Evolutionary conservation across 2,329 filamentous ascomycete species (phyloP), one percentile per base, ranked within the genome.

Genomic region (Fusarium phyllophilum): DNA sequence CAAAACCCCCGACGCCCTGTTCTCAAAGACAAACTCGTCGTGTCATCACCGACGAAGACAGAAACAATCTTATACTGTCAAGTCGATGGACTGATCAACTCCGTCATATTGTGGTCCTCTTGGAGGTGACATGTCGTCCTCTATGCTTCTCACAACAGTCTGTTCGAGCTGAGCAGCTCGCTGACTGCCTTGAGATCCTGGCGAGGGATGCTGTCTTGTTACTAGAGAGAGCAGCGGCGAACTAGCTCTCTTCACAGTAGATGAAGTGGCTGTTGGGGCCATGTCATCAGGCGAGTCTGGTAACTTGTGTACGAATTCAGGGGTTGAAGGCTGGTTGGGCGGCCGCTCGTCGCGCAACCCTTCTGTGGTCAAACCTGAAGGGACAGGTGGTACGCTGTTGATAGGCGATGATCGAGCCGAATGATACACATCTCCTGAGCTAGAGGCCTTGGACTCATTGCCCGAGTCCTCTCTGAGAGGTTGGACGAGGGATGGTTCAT

Each of bases 101-200:
- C 81, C 81, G 54, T 80, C 79, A 63, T 82, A 82, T 42, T 75
- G 75, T 9, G 78, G 69, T 18, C 74, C 73, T 24, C 29, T 57
- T 15, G 49, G 29, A 13, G 57, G 31, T 10, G 57, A 39, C 17
- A 46, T 60, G 26, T 75, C 74, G 9, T 41, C 66, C 63, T 80
- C 78, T 34, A 79, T 75, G 36, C 73, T 75, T 24, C 62, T 38
- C 22, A 62, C 58, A 51, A 75, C 39, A 18, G 17, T 34, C 17
- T 44, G 24, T n/a, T 72, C 56, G 20, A 55, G 57, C 36, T 67
- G 58, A 71, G 66, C 39, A 38, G 54, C 68, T 58, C 49, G 34
- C 22, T n/a, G 48, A n/a, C 24, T 58, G 22, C n/a, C 29, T 31
- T 24, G 26, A 18, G 54, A 34, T 31, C 17, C 56, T 24, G 55